A percentile compares a stretch with the other conserved stretches of the same genome.
phyloP scores from a whole-genome alignment of 2,329 filamentous ascomycete species.

The Fusarium sarcochroum region DNA sequence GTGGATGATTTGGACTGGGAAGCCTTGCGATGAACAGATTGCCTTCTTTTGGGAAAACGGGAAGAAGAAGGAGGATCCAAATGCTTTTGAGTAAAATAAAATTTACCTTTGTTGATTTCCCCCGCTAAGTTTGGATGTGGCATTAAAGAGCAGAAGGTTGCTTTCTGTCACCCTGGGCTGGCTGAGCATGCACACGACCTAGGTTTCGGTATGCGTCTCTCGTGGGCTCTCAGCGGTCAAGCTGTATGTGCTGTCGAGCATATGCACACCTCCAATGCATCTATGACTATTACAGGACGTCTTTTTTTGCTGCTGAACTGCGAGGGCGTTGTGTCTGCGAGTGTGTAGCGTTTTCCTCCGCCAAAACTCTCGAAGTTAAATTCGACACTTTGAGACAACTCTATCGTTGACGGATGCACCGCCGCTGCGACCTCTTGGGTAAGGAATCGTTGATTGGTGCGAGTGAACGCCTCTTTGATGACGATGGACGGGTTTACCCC shows the following conservation, averaged over 20 bases:
- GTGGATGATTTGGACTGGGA: slow-evolving; percentile 1
- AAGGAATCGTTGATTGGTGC: slow-evolving; percentile 8
- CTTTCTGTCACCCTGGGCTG: not conserved
- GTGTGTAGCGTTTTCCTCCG: not conserved
- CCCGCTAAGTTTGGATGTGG: slow-evolving; percentile 1
- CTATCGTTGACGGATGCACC: slow-evolving; percentile 11
- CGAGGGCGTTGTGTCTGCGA: not conserved
- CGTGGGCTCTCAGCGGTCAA: slow-evolving; percentile 12
- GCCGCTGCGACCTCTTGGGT: slow-evolving; percentile 8
- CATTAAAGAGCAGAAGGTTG: slow-evolving; percentile 1
- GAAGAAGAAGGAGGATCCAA: not conserved
- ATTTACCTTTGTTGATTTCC: not conserved
- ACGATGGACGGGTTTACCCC: slow-evolving; percentile 1
- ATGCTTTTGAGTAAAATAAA: not conserved
- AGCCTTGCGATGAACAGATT: not conserved
- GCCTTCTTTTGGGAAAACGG: not conserved
- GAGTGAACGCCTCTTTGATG: not conserved
- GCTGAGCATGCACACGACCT: slow-evolving; percentile 3
- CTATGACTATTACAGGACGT: slow-evolving; percentile 12
- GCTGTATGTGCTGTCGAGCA: not conserved
- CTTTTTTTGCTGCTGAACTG: slow-evolving; percentile 1
- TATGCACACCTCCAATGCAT: slow-evolving; percentile 14
- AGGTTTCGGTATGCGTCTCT: slow-evolving; percentile 3
- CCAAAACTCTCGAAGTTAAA: slow-evolving; percentile 6
- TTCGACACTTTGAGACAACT: slow-evolving; percentile 5